These are phyloP conservation scores for Zasmidium citrigriseum DNA, from an alignment of 2,329 filamentous ascomycete genomes.

Conservation along the genomic window DNA sequence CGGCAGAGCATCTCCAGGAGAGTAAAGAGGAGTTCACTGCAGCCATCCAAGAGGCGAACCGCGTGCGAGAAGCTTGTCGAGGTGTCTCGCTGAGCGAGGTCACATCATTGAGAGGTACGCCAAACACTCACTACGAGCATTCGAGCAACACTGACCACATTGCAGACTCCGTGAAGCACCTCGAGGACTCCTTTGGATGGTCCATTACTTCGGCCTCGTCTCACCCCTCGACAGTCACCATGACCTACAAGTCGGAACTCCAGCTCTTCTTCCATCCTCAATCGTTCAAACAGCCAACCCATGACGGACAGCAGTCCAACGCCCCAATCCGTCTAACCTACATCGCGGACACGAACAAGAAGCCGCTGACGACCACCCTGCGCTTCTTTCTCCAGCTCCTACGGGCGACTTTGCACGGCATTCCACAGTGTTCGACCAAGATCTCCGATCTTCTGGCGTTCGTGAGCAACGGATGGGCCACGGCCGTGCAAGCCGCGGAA, in stretches of 20 bases:
- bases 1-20: slow-evolving; percentile 63
- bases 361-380: slow-evolving; percentile 63
- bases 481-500: slow-evolving; percentile 59
- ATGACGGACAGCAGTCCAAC: slow-evolving; percentile 39
- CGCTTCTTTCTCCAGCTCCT: slow-evolving; percentile 76
- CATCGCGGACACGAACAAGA: slow-evolving; percentile 58
- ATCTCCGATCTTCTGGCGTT: slow-evolving; percentile 60
- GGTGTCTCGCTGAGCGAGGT: slow-evolving; percentile 88
- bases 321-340: slow-evolving; percentile 69
- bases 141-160: slow-evolving; percentile 44
- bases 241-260: slow-evolving; percentile 72
- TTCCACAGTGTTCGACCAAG: slow-evolving; percentile 60
- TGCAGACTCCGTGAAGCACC: slow-evolving; percentile 62
- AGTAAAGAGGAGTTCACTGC: slow-evolving; percentile 69
- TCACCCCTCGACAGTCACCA: slow-evolving; percentile 63
- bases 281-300: slow-evolving; percentile 50
- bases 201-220: slow-evolving; percentile 63
- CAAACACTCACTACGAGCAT: background rate
- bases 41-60: slow-evolving; percentile 81
- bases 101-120: slow-evolving; percentile 69
- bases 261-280: slow-evolving; percentile 71
- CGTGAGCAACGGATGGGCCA: slow-evolving; percentile 67
- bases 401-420: slow-evolving; percentile 64
- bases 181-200: slow-evolving; percentile 72
- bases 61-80: slow-evolving; percentile 80